phyloP scores from a whole-genome alignment of 2,329 filamentous ascomycete species.

The Emydomyces testavorans region DNA sequence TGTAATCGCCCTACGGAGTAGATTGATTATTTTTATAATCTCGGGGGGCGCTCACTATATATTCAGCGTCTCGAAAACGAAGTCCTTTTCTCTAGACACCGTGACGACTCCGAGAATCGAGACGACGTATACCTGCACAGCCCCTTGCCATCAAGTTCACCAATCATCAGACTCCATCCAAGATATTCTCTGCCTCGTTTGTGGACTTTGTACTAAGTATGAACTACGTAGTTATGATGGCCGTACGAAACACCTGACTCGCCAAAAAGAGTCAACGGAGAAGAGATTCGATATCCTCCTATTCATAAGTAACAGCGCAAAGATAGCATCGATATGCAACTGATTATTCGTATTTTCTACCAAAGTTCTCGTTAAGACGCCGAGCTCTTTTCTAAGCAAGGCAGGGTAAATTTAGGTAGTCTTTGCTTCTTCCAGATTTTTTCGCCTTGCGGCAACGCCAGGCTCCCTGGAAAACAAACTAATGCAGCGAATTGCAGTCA shows the following conservation, averaged over 20 bases:
- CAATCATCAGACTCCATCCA: background rate
- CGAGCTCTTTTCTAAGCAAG: too few relatives aligned
- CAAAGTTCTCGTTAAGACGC: too few relatives aligned
- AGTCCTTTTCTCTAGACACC: background rate
- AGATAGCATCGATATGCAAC: too few relatives aligned
- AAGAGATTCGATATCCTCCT: too few relatives aligned
- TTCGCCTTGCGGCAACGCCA: background rate
- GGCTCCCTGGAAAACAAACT: background rate
- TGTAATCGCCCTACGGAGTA: background rate
- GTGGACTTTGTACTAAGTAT: too few relatives aligned
- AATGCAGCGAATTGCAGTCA: background rate
- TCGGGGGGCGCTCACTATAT: background rate
- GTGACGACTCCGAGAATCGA: background rate
- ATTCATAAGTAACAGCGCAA: too few relatives aligned
- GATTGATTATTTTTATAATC: background rate
- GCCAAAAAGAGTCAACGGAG: too few relatives aligned
- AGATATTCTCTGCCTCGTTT: background rate
- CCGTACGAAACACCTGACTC: background rate
- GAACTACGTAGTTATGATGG: background rate
- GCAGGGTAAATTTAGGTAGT: background rate
- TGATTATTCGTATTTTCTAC: too few relatives aligned
- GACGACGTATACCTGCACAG: background rate
- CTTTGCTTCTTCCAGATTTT: background rate
- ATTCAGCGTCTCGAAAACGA: conserved; percentile 1
- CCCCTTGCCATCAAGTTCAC: conserved; percentile 6